Percentiles rank a stretch among this genome's conserved stretches.
These are phyloP conservation scores for Adiantum capillusveneris DNA, from an alignment of 75 land plant species.

Conservation along the genomic window DNA sequence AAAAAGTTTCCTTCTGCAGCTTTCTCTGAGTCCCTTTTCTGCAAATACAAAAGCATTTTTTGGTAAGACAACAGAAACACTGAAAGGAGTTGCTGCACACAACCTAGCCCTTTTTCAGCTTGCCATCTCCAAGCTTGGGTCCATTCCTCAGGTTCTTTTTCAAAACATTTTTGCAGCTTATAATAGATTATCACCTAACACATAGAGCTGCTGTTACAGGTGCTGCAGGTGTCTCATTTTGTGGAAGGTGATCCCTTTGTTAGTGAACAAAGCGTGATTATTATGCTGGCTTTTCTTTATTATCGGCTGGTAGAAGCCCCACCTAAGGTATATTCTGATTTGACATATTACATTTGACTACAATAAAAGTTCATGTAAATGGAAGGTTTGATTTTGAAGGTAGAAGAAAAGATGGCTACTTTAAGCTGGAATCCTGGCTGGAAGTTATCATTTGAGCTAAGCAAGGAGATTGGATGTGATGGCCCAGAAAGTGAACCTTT, in stretches of 20 bases:
- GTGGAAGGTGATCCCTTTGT: conserved; percentile 41
- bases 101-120: not conserved
- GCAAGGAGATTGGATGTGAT: too few species aligned
- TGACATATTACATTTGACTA: too few species aligned
- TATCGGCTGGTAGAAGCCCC: conserved; percentile 38
- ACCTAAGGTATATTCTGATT: conserved; percentile 40
- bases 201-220: conserved; percentile 24
- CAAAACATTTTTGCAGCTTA: not conserved
- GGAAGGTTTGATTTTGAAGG: too few species aligned
- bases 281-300: conserved; percentile 52
- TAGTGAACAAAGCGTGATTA: conserved; percentile 49
- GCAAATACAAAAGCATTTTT: too few species aligned
- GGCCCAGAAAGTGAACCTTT: too few species aligned
- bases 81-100: conserved; percentile 1
- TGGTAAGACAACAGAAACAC: too few species aligned
- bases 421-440: too few species aligned
- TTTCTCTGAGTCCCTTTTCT: too few species aligned
- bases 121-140: not conserved
- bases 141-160: not conserved
- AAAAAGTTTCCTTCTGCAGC: too few species aligned
- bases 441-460: too few species aligned
- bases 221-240: conserved; percentile 45
- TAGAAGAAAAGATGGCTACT: too few species aligned
- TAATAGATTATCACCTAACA: not conserved
- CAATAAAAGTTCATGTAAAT: too few species aligned